Conservation (phyloP, 1,284 basidiomycete species). For the Microbotryomycetes sp. region DNA sequence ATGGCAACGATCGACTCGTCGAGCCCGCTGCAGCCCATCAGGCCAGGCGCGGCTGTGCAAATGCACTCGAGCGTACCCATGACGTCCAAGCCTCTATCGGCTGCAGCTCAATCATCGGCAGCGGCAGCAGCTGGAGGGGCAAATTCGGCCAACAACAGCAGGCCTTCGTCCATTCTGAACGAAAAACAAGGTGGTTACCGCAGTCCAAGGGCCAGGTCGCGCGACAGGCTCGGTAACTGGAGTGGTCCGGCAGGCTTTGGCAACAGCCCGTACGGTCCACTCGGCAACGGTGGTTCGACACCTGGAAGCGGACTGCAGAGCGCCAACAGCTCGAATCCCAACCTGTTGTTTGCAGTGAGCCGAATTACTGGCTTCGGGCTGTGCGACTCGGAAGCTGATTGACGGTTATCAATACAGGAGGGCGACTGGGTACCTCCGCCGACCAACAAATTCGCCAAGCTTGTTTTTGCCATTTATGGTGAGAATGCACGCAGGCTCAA, state of each 20-base stretch:
- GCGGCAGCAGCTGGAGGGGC: constrained; percentile 5
- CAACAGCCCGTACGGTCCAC: constrained; percentile 22
- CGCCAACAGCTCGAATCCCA: constrained; percentile 18
- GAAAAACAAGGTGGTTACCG: constrained; percentile 8
- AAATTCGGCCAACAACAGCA: neutral
- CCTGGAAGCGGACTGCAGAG: constrained; percentile 10
- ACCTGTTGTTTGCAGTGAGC: constrained; percentile 29
- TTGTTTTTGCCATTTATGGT: constrained; percentile 24
- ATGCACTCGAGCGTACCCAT: constrained; percentile 5
- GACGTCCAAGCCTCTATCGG: constrained; percentile 6
- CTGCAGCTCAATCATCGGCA: constrained; percentile 11
- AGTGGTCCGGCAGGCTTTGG: constrained; percentile 15
- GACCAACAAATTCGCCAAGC: constrained; percentile 26
- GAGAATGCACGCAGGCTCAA: no score
- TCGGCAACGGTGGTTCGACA: constrained; percentile 2
- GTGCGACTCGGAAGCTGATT: neutral
- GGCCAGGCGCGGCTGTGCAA: neutral
- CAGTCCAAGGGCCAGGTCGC: constrained; percentile 7
- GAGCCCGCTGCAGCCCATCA: constrained; percentile 7
- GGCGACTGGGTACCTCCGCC: constrained; percentile 23
- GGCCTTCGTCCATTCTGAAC: neutral
- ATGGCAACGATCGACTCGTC: constrained; percentile 20
- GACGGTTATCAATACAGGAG: no score
- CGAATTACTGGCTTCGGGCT: neutral
- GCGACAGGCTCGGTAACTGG: constrained; percentile 26